Conservation (phyloP, 768 basidiomycete species). For the Tricholoma saponaceum region DNA sequence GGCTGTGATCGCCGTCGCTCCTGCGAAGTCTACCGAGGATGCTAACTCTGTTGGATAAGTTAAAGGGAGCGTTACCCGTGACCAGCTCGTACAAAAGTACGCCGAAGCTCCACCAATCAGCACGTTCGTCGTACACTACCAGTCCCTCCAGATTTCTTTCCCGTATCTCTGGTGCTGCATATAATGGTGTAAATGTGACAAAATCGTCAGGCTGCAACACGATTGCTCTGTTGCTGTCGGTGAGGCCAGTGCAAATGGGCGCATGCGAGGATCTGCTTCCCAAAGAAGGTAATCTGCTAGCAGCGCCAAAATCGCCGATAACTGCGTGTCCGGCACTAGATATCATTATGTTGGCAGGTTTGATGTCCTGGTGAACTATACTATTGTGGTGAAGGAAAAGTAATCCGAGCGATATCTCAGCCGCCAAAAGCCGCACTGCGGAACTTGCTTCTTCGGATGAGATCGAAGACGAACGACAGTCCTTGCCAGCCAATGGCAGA, state of each 20-base stretch:
- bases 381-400: slow-evolving; percentile 50
- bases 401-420: slow-evolving; percentile 30
- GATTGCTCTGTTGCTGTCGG: slow-evolving; percentile 12
- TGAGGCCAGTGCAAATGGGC: no score
- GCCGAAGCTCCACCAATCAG: slow-evolving; percentile 36
- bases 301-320: slow-evolving; percentile 64
- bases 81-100: slow-evolving; percentile 27
- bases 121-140: slow-evolving; percentile 26
- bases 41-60: neutral
- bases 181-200: slow-evolving; percentile 29
- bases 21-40: slow-evolving; percentile 2
- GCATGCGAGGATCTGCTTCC: neutral
- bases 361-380: slow-evolving; percentile 68
- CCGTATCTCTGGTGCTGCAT: slow-evolving; percentile 32
- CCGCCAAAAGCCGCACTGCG: slow-evolving; percentile 25
- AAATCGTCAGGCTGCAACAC: slow-evolving; percentile 19
- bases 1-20: slow-evolving; percentile 17
- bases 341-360: slow-evolving; percentile 60
- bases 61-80: slow-evolving; percentile 23
- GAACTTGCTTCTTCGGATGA: slow-evolving; percentile 7
- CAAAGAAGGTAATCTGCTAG: slow-evolving; percentile 24
- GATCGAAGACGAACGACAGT: slow-evolving; percentile 2
- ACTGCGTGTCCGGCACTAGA: slow-evolving; percentile 44
- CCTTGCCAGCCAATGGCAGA: slow-evolving; percentile 5
- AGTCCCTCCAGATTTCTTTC: slow-evolving; percentile 19